Percentiles rank a stretch among this genome's conserved stretches.
Conservation (phyloP, 2,329 filamentous ascomycete genomes). For the Aspergillus eucalypticola region DNA sequence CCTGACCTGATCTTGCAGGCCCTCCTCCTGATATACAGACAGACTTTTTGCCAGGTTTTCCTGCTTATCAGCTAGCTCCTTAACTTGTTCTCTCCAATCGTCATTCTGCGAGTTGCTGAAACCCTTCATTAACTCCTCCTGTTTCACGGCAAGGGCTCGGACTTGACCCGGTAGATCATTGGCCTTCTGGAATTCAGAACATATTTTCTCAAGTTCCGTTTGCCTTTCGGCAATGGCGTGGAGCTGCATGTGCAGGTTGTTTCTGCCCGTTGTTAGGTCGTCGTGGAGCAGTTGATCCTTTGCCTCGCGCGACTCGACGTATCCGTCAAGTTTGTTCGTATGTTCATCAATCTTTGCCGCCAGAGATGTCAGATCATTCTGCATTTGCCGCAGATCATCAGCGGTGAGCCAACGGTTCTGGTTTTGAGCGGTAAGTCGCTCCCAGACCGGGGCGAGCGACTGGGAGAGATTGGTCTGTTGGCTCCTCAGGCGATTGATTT, state of each 20-base stretch:
- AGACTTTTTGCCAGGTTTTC: background rate
- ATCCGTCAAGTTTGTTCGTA: background rate
- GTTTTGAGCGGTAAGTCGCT: background rate
- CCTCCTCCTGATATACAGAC: background rate
- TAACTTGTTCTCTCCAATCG: background rate
- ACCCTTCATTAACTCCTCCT: background rate
- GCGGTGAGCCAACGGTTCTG: conserved; percentile 3
- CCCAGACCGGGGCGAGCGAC: conserved; percentile 6
- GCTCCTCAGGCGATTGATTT: conserved; percentile 10
- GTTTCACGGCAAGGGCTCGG: background rate
- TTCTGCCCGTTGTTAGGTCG: conserved; percentile 10
- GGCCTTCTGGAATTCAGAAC: background rate
- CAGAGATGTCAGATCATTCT: conserved; percentile 7
- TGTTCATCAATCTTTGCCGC: conserved; percentile 8
- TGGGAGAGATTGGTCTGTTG: conserved; percentile 6
- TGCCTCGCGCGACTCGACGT: conserved; percentile 1
- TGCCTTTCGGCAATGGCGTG: background rate
- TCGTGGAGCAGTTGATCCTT: conserved; percentile 11
- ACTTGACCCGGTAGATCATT: background rate
- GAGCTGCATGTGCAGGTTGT: background rate
- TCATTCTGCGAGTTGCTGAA: background rate
- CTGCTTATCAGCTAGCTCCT: background rate
- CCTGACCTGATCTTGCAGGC: background rate
- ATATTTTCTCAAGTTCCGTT: background rate
- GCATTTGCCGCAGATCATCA: conserved; percentile 13